phyloP scores from a whole-genome alignment of 225 moss, liverwort and hornwort species.

The Pseudoscleropodium purum region DNA sequence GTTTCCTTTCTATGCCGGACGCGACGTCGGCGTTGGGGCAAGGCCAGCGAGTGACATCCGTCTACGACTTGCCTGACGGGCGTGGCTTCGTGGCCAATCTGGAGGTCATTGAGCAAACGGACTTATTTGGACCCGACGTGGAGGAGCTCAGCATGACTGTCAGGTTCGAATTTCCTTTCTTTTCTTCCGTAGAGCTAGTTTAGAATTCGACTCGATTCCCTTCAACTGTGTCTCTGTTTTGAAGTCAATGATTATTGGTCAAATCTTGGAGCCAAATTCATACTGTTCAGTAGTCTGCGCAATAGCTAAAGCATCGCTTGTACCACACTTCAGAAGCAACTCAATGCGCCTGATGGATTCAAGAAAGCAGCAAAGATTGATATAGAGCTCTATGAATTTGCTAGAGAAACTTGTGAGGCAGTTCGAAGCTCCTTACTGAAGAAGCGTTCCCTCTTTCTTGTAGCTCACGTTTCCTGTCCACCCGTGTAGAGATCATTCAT shows the following conservation, averaged over 20 bases:
- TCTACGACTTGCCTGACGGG: slow-evolving; percentile 43
- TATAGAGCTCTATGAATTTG: not conserved
- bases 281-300: not conserved
- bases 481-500: not conserved
- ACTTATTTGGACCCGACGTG: slow-evolving; percentile 26
- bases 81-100: slow-evolving; percentile 37
- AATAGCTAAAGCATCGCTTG: not conserved
- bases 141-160: slow-evolving; percentile 46
- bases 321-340: not conserved
- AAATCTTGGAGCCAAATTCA: not conserved
- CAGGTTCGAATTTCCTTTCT: slow-evolving; percentile 4
- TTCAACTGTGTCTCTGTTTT: not conserved
- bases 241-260: not conserved
- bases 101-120: slow-evolving; percentile 36
- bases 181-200: not conserved
- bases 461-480: not conserved
- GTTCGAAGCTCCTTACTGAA: not conserved
- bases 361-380: not conserved
- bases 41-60: slow-evolving; percentile 43
- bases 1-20: not conserved
- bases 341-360: not conserved
- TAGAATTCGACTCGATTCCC: not conserved
- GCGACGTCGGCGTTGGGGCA: slow-evolving; percentile 18
- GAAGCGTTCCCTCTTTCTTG: not conserved
- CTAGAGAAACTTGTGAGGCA: not conserved